phyloP scores from a whole-genome alignment of 2,329 filamentous ascomycete species.

The Tolypocladium guangdongense region DNA sequence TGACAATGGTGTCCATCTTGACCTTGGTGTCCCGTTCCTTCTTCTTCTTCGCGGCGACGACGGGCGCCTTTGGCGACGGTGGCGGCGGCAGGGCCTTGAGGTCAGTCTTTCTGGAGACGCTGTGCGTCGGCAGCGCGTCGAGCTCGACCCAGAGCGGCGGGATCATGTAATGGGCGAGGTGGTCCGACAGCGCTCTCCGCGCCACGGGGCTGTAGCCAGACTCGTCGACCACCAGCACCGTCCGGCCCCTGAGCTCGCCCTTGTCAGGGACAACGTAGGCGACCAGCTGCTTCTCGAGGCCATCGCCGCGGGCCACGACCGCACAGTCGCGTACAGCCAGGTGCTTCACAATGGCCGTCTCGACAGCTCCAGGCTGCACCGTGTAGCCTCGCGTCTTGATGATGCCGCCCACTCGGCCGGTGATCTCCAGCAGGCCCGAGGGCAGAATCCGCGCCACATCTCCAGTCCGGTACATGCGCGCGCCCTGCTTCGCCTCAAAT shows the following conservation, averaged over 20 bases:
- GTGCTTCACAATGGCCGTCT: slow-evolving; percentile 59
- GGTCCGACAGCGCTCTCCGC: slow-evolving; percentile 50
- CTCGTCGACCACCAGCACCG: slow-evolving; percentile 54
- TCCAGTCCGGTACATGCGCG: slow-evolving; percentile 65
- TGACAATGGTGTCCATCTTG: slow-evolving; percentile 53
- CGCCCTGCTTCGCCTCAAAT: slow-evolving; percentile 46
- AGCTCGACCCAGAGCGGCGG: slow-evolving; percentile 68
- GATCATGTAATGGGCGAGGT: slow-evolving; percentile 75
- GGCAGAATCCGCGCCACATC: slow-evolving; percentile 58
- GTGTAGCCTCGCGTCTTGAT: slow-evolving; percentile 74
- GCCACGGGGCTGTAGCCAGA: slow-evolving; percentile 61
- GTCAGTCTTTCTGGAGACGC: slow-evolving; percentile 70
- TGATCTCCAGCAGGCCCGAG: slow-evolving; percentile 62
- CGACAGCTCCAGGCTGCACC: slow-evolving; percentile 65
- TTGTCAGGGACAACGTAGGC: slow-evolving; percentile 65
- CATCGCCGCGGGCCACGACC: slow-evolving; percentile 64
- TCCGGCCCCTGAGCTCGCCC: slow-evolving; percentile 45
- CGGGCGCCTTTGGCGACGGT: slow-evolving; percentile 36
- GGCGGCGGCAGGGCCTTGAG: slow-evolving; percentile 60
- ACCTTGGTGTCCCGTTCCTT: slow-evolving; percentile 51
- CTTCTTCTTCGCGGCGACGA: slow-evolving; percentile 27
- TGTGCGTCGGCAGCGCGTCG: slow-evolving; percentile 60
- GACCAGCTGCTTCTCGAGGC: slow-evolving; percentile 62
- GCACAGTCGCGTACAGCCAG: slow-evolving; percentile 62
- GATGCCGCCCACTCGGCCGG: slow-evolving; percentile 66